A percentile compares a stretch with the other conserved stretches of the same genome.
Conservation (phyloP, 306 rosid genomes). For the Sechiopsis laciniata region DNA sequence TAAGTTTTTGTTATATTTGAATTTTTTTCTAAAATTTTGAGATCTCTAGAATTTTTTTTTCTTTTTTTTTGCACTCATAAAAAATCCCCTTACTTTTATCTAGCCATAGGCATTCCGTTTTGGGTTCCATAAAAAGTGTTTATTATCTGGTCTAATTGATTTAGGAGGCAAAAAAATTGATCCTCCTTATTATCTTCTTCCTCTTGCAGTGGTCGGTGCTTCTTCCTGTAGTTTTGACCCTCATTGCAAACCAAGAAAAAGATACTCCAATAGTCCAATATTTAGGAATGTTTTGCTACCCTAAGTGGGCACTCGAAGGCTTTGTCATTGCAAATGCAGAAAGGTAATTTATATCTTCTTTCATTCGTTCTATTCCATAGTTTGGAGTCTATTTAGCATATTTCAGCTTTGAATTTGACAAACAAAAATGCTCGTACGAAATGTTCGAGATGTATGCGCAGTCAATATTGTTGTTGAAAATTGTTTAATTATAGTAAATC, state of each 20-base stretch:
- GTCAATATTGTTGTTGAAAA: too few species aligned
- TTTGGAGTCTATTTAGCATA: too few species aligned
- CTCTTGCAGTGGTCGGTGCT: conserved; percentile 33
- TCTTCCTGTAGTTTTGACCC: conserved; percentile 37
- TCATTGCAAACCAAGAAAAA: conserved; percentile 33
- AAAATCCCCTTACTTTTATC: not conserved
- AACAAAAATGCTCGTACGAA: too few species aligned
- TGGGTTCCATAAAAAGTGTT: not conserved
- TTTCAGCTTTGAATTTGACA: too few species aligned
- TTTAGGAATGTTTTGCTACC: conserved; percentile 30
- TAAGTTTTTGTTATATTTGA: too few species aligned
- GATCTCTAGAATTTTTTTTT: too few species aligned
- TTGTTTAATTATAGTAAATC: too few species aligned
- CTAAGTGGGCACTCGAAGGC: conserved; percentile 39
- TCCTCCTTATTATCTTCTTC: conserved; percentile 7
- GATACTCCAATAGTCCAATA: conserved; percentile 21
- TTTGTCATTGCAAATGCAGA: conserved; percentile 38
- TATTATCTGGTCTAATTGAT: not conserved
- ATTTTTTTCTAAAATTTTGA: too few species aligned
- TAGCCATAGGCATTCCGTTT: not conserved
- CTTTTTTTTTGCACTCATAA: too few species aligned
- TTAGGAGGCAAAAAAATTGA: not conserved
- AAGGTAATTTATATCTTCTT: conserved; percentile 16
- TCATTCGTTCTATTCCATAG: too few species aligned
- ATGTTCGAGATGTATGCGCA: too few species aligned